phyloP scores from a whole-genome alignment of 352 stramenopile species.

The Peronospora tabacina region DNA sequence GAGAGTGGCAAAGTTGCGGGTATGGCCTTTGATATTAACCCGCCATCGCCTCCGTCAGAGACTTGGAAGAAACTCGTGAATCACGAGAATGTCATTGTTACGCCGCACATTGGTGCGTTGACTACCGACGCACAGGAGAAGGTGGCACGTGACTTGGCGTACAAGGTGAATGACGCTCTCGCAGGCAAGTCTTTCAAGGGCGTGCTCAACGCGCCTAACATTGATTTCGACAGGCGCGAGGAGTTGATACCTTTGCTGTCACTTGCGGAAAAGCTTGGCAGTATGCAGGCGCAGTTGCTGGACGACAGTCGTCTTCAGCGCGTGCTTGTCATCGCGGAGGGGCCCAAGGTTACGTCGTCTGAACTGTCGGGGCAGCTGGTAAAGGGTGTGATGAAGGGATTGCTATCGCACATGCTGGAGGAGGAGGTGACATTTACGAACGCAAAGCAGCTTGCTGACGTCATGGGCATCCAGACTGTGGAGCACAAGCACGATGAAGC shows the following conservation, averaged over 20 bases:
- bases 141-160: constrained; percentile 85
- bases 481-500: constrained; percentile 87
- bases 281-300: constrained; percentile 81
- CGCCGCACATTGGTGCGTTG: constrained; percentile 92
- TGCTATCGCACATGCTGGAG: constrained; percentile 87
- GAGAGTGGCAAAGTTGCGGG: constrained; percentile 70
- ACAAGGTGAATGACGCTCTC: constrained; percentile 90
- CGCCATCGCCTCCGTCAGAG: constrained; percentile 36
- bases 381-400: constrained; percentile 85
- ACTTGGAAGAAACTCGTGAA: constrained; percentile 73
- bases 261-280: constrained; percentile 88
- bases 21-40: constrained; percentile 69
- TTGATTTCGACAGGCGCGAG: constrained; percentile 76
- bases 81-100: constrained; percentile 88
- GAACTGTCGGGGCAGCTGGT: constrained; percentile 81
- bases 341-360: constrained; percentile 68
- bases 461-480: constrained; percentile 86
- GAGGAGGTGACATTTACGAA: constrained; percentile 89
- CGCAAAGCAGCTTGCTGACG: constrained; percentile 73
- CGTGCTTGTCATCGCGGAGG: constrained; percentile 72
- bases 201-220: constrained; percentile 93
- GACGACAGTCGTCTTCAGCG: constrained; percentile 58
- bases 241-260: constrained; percentile 82
- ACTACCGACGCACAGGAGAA: constrained; percentile 92
- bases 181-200: constrained; percentile 89